Base-by-base conservation (phyloP, 148 eudicot species). In the Rhododendron molle region DNA sequence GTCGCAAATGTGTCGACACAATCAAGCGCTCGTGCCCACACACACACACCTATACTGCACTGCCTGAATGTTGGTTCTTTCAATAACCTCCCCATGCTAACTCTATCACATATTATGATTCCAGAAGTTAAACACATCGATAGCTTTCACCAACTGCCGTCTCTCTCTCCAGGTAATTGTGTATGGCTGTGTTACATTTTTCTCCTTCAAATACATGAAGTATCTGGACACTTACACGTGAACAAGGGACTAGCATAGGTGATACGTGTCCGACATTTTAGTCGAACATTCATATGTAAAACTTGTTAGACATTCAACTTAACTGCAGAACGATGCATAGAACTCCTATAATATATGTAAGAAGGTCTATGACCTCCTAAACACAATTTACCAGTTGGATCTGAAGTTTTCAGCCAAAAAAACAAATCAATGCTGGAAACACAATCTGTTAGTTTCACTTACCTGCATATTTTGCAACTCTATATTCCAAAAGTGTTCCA, bases 401-500 rank as follows among this genome's bases (percentile, higher is more conserved):
- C 18, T 36, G 71, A 23, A 13, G 2, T 36, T 40, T 50, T 73
- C n/a, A 12, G n/a, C 77, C 8, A 46, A 16, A 18, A 40, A 82
- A 46, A 11, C 10, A n/a, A 12, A 20, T 15, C 15, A 83, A 0
- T 43, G 38, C 1, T 44, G 30, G 34, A 8, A 60, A 3, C 56
- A 26, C 8, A 74, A 6, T 21, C 21, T 18, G 9, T 3, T 9
- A 11, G 18, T 43, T 43, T 34, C 26, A 62, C 78, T 84, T 83
- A 96, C 98, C 98, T 91, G 91, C 50, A 47, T 86, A 83, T 89
- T 91, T 91, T 76, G 89, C 80, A 28, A 89, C 82, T 28, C 89
- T 91, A 89, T 92, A 93, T 86, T 96, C 96, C 40, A 92, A 89
- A 81, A 94, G 85, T 32, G 86, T 90, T 43, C 98, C 98, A 76